Conservation (phyloP, 306 rosid genomes). For the Vigna hirtella region DNA sequence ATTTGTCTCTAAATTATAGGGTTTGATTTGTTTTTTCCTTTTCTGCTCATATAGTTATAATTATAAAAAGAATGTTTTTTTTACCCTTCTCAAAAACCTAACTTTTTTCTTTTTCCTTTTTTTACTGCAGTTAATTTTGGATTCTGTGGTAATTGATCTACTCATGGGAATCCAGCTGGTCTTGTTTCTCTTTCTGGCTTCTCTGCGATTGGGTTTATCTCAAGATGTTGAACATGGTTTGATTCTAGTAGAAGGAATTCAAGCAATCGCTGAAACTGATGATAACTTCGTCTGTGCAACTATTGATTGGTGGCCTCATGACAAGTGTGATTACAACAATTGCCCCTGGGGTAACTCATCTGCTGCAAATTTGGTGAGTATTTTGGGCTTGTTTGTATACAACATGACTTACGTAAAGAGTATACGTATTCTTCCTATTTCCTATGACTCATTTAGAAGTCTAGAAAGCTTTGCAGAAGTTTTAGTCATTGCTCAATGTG, state of each 20-base stretch:
- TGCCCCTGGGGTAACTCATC: conserved; percentile 94
- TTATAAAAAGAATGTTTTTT: neutral
- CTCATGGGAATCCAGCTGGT: conserved; percentile 63
- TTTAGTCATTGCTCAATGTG: conserved; percentile 42
- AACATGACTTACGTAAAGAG: neutral
- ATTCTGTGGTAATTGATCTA: conserved; percentile 42
- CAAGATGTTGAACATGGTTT: conserved; percentile 55
- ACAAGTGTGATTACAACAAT: conserved; percentile 81
- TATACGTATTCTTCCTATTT: neutral
- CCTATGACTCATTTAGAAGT: conserved; percentile 6
- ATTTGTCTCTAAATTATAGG: conserved; percentile 5
- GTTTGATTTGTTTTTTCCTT: neutral
- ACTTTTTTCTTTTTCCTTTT: neutral
- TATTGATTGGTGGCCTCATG: conserved; percentile 97
- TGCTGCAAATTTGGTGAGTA: conserved; percentile 68
- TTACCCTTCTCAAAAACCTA: neutral
- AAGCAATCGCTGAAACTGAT: conserved; percentile 65
- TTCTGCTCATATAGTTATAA: neutral
- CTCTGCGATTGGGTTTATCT: conserved; percentile 55
- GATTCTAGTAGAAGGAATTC: conserved; percentile 65
- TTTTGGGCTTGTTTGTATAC: conserved; percentile 25
- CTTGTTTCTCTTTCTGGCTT: conserved; percentile 61
- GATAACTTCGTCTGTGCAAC: conserved; percentile 90
- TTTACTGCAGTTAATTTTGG: conserved; percentile 49
- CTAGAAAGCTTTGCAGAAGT: conserved; percentile 32